Evolutionary conservation across 352 stramenopile genomes (phyloP).

Genomic region (Pilasporangium apinafurcum): DNA sequence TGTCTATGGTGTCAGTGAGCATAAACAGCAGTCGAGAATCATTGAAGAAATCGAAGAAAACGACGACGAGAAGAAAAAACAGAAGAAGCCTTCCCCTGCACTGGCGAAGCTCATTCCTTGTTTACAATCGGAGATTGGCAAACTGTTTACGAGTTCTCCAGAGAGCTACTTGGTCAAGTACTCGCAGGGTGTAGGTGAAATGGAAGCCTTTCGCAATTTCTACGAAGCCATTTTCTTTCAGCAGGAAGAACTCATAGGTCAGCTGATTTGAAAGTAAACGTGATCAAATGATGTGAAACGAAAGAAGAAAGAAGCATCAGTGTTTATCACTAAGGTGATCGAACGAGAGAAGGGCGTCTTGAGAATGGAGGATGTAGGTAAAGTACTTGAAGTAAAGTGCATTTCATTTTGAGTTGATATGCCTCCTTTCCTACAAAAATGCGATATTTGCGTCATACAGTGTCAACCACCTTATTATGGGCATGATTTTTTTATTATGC

Average conservation of each 20-base stretch:
- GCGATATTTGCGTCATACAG: no score
- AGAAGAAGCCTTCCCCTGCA: slow-evolving; percentile 42
- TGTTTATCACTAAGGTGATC: no score
- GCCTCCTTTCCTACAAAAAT: no score
- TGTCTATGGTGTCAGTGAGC: slow-evolving; percentile 40
- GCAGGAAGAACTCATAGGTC: slow-evolving; percentile 28
- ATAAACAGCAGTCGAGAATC: no score
- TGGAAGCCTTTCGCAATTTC: slow-evolving; percentile 79
- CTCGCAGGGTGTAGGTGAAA: slow-evolving; percentile 67
- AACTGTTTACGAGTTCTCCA: slow-evolving; percentile 42
- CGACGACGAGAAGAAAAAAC: slow-evolving; percentile 7
- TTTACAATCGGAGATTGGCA: slow-evolving; percentile 65
- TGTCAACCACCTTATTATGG: no score
- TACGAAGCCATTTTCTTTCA: slow-evolving; percentile 84
- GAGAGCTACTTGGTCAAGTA: slow-evolving; percentile 69
- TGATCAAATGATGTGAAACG: no score
- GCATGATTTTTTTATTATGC: no score
- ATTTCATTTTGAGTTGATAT: no score
- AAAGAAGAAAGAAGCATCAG: no score
- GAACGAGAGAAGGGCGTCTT: no score
- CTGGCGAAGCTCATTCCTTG: slow-evolving; percentile 78
- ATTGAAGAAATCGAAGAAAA: slow-evolving; percentile 18
- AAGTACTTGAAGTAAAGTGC: no score
- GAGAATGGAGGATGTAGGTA: no score
- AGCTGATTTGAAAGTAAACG: slow-evolving; percentile 21